phyloP scores from a whole-genome alignment of 2,329 filamentous ascomycete genomes.

The Neonectria coccinea region DNA sequence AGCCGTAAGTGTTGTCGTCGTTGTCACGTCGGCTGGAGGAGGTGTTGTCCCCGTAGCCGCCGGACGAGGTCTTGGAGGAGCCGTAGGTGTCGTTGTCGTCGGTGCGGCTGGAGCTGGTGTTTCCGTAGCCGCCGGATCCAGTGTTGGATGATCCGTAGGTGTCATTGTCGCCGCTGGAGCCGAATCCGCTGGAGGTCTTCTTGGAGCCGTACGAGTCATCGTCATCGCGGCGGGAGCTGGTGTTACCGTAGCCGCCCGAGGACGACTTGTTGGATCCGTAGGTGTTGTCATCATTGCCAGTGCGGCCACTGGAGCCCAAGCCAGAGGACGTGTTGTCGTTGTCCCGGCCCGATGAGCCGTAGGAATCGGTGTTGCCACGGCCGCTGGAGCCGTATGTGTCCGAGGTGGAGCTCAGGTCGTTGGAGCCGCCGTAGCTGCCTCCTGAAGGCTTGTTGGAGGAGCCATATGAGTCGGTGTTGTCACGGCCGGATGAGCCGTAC shows the following conservation, averaged over 20 bases:
- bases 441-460: constrained; percentile 13
- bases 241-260: constrained; percentile 16
- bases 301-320: neutral
- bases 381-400: constrained; percentile 10
- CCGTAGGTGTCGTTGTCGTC: too few relatives aligned
- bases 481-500: constrained; percentile 35
- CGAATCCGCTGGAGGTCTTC: constrained; percentile 3
- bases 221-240: constrained; percentile 23
- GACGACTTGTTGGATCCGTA: constrained; percentile 23
- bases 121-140: too few relatives aligned
- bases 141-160: too few relatives aligned
- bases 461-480: constrained; percentile 20
- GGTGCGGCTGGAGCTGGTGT: too few relatives aligned
- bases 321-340: constrained; percentile 10
- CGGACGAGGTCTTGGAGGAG: too few relatives aligned
- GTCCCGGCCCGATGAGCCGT: constrained; percentile 1
- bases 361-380: constrained; percentile 11
- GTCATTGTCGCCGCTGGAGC: constrained; percentile 18
- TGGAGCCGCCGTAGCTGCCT: constrained; percentile 22
- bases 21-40: neutral
- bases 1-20: constrained; percentile 23
- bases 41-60: neutral
- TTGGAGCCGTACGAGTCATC: constrained; percentile 34
- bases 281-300: neutral
- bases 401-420: constrained; percentile 13